These are phyloP conservation scores for Trichoderma afroharzianum DNA, from an alignment of 2,329 filamentous ascomycete species.

Conservation along the genomic window DNA sequence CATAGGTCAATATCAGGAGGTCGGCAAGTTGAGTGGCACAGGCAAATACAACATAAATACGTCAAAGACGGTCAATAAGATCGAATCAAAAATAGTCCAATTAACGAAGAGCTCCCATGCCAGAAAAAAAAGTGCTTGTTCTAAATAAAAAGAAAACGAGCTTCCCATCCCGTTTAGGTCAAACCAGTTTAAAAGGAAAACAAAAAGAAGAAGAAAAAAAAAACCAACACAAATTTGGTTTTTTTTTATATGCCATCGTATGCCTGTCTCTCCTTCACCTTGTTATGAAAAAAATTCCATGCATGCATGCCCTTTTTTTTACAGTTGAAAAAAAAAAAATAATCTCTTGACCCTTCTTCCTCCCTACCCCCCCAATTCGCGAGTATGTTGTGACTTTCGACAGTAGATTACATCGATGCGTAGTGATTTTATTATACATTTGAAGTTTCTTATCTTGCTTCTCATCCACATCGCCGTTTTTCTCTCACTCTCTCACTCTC, in stretches of 20 bases:
- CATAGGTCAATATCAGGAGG: not conserved
- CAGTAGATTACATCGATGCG: constrained; percentile 20
- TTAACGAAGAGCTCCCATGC: constrained; percentile 7
- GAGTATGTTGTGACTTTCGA: constrained; percentile 15
- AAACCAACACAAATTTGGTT: not conserved
- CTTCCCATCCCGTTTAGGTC: constrained; percentile 9
- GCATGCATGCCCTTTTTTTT: not conserved
- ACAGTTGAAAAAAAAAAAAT: not conserved
- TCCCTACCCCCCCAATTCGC: not conserved
- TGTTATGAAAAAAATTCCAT: not conserved
- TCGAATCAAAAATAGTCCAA: constrained; percentile 14
- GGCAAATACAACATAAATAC: not conserved
- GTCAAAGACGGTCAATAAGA: not conserved
- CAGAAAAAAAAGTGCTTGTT: constrained; percentile 1
- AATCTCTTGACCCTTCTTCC: not conserved
- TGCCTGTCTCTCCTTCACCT: not conserved
- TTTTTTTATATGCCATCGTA: constrained; percentile 5
- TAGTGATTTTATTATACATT: constrained; percentile 17
- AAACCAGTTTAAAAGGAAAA: not conserved
- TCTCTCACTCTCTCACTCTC: not conserved
- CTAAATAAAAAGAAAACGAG: constrained; percentile 11
- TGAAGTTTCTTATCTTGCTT: not conserved
- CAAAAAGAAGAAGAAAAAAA: not conserved
- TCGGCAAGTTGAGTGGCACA: not conserved
- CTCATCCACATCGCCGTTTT: not conserved